phyloP scores from a whole-genome alignment of 345 rosid genomes.

The Lepidium didymum region DNA sequence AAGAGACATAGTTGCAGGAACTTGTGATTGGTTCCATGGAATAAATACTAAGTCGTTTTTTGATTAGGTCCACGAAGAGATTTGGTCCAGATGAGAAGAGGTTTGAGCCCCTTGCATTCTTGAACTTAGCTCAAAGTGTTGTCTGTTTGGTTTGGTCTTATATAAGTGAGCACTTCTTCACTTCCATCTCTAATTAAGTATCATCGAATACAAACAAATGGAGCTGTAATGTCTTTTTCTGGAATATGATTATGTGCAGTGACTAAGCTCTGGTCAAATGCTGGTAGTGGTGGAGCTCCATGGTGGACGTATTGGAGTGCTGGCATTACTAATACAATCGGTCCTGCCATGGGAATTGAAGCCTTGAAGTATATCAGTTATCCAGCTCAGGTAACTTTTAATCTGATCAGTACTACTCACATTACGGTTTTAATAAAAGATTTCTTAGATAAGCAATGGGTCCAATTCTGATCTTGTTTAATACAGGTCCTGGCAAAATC shows the following conservation, averaged over 20 bases:
- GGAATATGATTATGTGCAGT: conserved; percentile 32
- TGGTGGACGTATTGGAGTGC: conserved; percentile 96
- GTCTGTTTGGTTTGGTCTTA: conserved; percentile 87
- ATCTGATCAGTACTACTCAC: neutral
- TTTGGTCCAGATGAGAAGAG: conserved; percentile 82
- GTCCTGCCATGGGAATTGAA: conserved; percentile 94
- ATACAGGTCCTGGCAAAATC: conserved; percentile 89
- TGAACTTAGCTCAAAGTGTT: conserved; percentile 88
- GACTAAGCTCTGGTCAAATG: conserved; percentile 84
- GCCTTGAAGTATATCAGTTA: conserved; percentile 91
- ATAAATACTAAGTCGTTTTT: neutral
- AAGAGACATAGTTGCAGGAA: neutral
- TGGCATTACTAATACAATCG: conserved; percentile 87
- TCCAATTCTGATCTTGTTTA: conserved; percentile 8
- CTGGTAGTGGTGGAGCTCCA: conserved; percentile 65
- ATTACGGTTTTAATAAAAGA: neutral
- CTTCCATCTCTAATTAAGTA: neutral
- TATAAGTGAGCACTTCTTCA: conserved; percentile 48
- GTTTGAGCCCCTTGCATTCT: conserved; percentile 83
- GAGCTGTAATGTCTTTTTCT: neutral
- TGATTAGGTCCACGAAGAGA: conserved; percentile 73
- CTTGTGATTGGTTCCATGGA: neutral
- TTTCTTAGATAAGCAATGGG: neutral
- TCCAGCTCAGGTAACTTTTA: conserved; percentile 70
- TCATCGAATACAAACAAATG: neutral